phyloP scores from a whole-genome alignment of 768 basidiomycete species.

The Crucibulum laeve region DNA sequence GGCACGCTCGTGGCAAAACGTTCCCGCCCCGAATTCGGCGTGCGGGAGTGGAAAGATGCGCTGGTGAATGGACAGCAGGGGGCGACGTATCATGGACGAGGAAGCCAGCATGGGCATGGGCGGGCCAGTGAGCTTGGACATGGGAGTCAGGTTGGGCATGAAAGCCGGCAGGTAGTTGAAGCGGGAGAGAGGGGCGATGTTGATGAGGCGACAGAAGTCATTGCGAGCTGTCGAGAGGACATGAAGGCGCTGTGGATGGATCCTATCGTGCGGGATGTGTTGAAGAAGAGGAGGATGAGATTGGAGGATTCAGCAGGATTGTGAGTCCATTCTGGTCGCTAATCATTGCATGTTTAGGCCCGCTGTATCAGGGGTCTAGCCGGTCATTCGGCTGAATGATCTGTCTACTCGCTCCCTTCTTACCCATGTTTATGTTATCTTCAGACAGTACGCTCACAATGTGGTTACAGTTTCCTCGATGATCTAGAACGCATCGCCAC shows the following conservation, averaged over 20 bases:
- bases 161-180: neutral
- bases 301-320: conserved; percentile 60
- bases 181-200: conserved; percentile 2
- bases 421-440: neutral
- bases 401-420: conserved; percentile 2
- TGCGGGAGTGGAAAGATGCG: conserved; percentile 18
- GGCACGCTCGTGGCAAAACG: conserved; percentile 2
- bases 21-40: conserved; percentile 20
- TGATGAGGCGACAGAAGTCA: conserved; percentile 44
- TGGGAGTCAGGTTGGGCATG: conserved; percentile 2
- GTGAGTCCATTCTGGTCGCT: conserved; percentile 30
- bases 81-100: neutral
- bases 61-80: conserved; percentile 7
- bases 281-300: conserved; percentile 42
- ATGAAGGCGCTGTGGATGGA: conserved; percentile 55
- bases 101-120: too few relatives aligned
- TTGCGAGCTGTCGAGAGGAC: conserved; percentile 51
- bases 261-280: conserved; percentile 36
- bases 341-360: too few relatives aligned
- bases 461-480: conserved; percentile 53
- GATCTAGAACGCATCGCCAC: conserved; percentile 59
- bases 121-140: too few relatives aligned
- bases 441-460: neutral
- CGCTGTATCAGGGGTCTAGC: too few relatives aligned
- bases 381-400: too few relatives aligned